A percentile compares a stretch with the other conserved stretches of the same genome.
phyloP scores from a whole-genome alignment of 2,329 filamentous ascomycete genomes.

The Mollisia scopiformis region DNA sequence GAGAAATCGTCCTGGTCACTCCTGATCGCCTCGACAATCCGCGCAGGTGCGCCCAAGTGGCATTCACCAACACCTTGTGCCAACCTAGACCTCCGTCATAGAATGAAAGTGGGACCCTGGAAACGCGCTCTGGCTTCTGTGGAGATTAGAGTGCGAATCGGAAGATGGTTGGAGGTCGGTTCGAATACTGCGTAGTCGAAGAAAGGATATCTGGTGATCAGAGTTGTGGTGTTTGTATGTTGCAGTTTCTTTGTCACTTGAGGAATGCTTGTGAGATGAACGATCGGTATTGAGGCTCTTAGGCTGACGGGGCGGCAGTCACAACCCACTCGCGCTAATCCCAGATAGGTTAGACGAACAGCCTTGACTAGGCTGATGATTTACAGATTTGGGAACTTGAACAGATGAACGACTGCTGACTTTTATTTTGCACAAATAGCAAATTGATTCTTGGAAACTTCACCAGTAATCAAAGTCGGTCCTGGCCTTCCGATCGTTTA shows the following conservation, averaged over 20 bases:
- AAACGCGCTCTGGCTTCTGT: background rate
- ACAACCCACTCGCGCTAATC: background rate
- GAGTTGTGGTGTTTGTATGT: background rate
- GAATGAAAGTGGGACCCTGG: background rate
- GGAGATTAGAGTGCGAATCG: background rate
- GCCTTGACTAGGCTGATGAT: background rate
- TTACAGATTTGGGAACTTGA: background rate
- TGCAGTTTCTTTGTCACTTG: slow-evolving; percentile 4
- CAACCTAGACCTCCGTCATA: background rate
- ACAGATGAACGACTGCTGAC: background rate
- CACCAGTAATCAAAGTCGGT: background rate
- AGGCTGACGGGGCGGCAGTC: background rate
- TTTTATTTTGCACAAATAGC: background rate
- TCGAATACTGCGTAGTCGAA: background rate
- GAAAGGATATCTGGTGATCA: background rate
- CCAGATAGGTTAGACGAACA: background rate
- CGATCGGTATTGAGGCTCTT: background rate
- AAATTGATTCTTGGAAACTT: background rate
- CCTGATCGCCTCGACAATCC: background rate
- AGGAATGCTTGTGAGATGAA: background rate
- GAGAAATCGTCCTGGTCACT: background rate
- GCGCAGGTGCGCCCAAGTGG: background rate
- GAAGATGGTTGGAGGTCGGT: background rate
- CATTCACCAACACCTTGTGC: slow-evolving; percentile 16
- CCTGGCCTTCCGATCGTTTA: background rate